Percentiles rank a stretch among this genome's conserved stretches.
phyloP scores from a whole-genome alignment of 2,329 filamentous ascomycete genomes.

The Cercospora sp. region DNA sequence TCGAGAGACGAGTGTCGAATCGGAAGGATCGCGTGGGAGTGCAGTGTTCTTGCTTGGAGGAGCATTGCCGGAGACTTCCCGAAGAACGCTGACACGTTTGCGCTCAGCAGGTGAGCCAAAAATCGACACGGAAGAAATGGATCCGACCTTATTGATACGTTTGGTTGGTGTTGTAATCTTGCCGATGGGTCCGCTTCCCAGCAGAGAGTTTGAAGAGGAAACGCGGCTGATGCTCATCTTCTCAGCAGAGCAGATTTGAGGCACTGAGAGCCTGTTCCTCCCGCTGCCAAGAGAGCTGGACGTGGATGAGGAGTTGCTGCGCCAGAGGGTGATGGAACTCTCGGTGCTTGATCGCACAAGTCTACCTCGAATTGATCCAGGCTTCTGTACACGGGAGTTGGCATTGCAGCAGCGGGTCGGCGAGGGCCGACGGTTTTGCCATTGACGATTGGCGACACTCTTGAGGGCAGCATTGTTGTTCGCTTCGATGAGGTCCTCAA shows the following conservation, averaged over 20 bases:
- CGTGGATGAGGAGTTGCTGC: constrained; percentile 27
- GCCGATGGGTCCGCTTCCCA: constrained; percentile 29
- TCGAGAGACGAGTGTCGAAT: constrained; percentile 42
- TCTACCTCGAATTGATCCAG: constrained; percentile 33
- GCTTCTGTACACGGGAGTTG: constrained; percentile 31
- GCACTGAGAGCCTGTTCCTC: constrained; percentile 36
- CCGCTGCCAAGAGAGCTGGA: constrained; percentile 29
- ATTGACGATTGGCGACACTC: constrained; percentile 41
- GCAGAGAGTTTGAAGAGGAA: constrained; percentile 36
- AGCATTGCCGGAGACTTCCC: constrained; percentile 39
- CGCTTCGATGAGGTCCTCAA: constrained; percentile 34
- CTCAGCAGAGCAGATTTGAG: constrained; percentile 40
- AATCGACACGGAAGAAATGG: constrained; percentile 37
- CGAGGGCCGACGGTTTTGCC: constrained; percentile 38
- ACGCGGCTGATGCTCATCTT: constrained; percentile 40
- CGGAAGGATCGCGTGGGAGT: constrained; percentile 43
- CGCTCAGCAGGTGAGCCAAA: constrained; percentile 45
- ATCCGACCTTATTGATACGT: constrained; percentile 25
- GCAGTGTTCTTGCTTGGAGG: constrained; percentile 21
- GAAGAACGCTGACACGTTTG: constrained; percentile 34
- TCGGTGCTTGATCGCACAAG: constrained; percentile 33
- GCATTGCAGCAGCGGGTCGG: constrained; percentile 33
- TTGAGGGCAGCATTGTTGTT: constrained; percentile 37
- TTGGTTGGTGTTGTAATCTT: constrained; percentile 40
- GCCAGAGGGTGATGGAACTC: constrained; percentile 25